These are phyloP conservation scores for Erigeron philadelphicus DNA, from an alignment of 140 eudicot genomes.

Conservation along the genomic window DNA sequence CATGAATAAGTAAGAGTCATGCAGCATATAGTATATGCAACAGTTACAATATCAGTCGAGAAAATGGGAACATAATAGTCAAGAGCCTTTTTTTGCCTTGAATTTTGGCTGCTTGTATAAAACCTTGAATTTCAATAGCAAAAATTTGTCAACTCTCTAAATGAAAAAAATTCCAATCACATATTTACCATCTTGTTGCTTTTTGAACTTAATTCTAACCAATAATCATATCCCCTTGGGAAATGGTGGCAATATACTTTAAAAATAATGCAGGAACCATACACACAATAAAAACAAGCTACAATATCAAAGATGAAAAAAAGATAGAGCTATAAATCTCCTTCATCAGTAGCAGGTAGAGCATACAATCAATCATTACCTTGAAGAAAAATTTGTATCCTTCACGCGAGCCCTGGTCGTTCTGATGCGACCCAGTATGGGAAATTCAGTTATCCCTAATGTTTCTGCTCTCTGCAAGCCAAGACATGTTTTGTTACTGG, in stretches of 20 bases:
- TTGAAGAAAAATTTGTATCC: slow-evolving; percentile 83
- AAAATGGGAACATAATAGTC: no score
- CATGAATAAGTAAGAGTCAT: no score
- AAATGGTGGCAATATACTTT: neutral
- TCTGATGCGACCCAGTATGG: slow-evolving; percentile 86
- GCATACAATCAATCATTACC: slow-evolving; percentile 41
- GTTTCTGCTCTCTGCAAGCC: slow-evolving; percentile 76
- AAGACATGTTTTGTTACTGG: slow-evolving; percentile 16
- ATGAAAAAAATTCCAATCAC: no score
- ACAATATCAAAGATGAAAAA: neutral
- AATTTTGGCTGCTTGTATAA: no score
- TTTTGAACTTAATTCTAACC: neutral
- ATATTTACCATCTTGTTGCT: no score
- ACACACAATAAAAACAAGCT: neutral
- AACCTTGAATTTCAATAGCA: no score
- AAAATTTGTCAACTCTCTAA: no score
- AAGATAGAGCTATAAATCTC: neutral
- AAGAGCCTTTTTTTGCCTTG: no score
- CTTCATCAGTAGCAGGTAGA: slow-evolving; percentile 14
- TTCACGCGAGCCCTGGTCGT: slow-evolving; percentile 81
- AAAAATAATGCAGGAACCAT: slow-evolving; percentile 2
- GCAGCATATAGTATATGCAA: no score
- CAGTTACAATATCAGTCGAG: no score
- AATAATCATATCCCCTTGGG: neutral
- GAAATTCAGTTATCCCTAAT: slow-evolving; percentile 72